A percentile compares a stretch with the other conserved stretches of the same genome.
These are phyloP conservation scores for Ceratocystis albifundus DNA, from an alignment of 2,329 filamentous ascomycete genomes.

Conservation along the genomic window DNA sequence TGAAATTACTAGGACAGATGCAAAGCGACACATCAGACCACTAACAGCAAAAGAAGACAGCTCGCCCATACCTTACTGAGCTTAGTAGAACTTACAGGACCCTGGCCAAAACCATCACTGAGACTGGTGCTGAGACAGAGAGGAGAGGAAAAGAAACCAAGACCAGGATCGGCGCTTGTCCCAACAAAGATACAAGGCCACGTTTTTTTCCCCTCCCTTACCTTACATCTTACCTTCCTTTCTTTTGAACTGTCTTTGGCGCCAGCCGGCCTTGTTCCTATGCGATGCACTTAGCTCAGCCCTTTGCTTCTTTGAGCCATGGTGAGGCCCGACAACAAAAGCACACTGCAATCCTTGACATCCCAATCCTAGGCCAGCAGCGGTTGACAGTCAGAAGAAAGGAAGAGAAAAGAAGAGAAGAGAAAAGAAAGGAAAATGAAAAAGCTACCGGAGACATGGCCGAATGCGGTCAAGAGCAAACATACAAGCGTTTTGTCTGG, in stretches of 20 bases:
- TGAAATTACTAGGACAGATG: not conserved
- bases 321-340: not conserved
- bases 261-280: not conserved
- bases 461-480: constrained; percentile 1
- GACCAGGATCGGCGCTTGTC: not conserved
- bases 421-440: not conserved
- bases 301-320: not conserved
- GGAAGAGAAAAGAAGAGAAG: no score
- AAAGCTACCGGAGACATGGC: constrained; percentile 9
- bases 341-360: not conserved
- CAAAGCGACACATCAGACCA: not conserved
- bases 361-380: not conserved
- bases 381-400: not conserved
- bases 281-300: not conserved
- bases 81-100: not conserved
- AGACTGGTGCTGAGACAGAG: constrained; percentile 4
- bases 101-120: constrained; percentile 4
- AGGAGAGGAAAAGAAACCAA: not conserved
- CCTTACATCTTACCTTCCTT: not conserved
- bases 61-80: not conserved
- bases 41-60: not conserved
- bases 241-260: no score
- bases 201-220: not conserved
- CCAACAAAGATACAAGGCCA: constrained; percentile 5
- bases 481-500: not conserved